phyloP scores from a whole-genome alignment of 345 rosid genomes.

The Balakata baccata region DNA sequence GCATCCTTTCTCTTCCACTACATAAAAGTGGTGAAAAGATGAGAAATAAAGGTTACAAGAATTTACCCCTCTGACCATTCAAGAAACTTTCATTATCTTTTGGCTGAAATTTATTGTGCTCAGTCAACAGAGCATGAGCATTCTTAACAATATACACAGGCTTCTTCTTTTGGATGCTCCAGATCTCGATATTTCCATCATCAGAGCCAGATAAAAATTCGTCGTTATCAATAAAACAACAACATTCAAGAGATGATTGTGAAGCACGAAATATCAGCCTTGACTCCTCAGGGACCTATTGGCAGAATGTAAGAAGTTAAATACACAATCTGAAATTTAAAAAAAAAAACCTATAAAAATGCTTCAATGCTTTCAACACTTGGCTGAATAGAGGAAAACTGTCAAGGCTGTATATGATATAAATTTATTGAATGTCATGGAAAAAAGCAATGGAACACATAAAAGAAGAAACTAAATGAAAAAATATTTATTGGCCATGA shows the following conservation, averaged over 20 bases:
- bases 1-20: not conserved
- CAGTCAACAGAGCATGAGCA: conserved; percentile 54
- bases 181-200: conserved; percentile 82
- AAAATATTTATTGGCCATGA: not conserved
- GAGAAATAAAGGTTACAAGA: not conserved
- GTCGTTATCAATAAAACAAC: conserved; percentile 74
- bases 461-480: not conserved
- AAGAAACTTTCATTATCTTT: conserved; percentile 27
- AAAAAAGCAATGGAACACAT: not conserved
- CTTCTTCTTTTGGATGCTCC: conserved; percentile 68
- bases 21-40: not conserved
- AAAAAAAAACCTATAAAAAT: not conserved
- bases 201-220: conserved; percentile 94
- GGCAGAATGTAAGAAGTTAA: conserved; percentile 19
- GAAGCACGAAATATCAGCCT: conserved; percentile 78
- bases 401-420: not conserved
- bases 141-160: conserved; percentile 66
- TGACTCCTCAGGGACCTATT: conserved; percentile 73
- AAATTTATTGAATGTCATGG: not conserved
- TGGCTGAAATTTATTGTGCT: conserved; percentile 21
- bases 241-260: conserved; percentile 78
- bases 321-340: conserved; percentile 1
- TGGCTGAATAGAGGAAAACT: not conserved
- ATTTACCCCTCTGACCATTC: conserved; percentile 52
- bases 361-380: not conserved